Evolutionary conservation across 2,329 filamentous ascomycete genomes (phyloP), one percentile per base, ranked within the genome.

Genomic region (Ceratocystis destructans): DNA sequence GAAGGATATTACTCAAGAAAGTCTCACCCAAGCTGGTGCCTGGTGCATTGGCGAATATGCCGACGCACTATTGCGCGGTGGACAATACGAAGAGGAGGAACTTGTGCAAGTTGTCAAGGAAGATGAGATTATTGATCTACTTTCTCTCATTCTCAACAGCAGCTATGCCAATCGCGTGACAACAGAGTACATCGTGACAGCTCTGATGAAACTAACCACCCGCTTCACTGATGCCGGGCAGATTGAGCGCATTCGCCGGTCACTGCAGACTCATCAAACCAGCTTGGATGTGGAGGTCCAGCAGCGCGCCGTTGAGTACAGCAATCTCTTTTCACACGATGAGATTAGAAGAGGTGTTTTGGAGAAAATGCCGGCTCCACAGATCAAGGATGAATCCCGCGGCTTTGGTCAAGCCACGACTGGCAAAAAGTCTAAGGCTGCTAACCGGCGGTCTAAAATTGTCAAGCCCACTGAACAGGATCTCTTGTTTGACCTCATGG

Each of bases 11-110:
- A 96, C 93, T 1, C 94, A 99, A 74, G 95, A 99, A 76, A 95
- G 91, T 70, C 78, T 99, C 69, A 96, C 91, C 7, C 83, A 97
- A 69, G 91, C 93, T 62, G 94, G 90, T 46, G 88, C 94, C 5
- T 99, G 94, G 94, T 95, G 94, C 65, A 96, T 99, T 74, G 94
- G 95, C 73, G 94, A 99, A 77, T 99, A 92, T 73, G 93, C 90
- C 12, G 94, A 99, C 75, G 84, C 88, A 22, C 80, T 99, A n/a
- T 80, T 99, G 45, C 84, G 84, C 68, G 92, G 92, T 45, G 92
- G 92, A 0, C 88, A 94, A 72, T 96, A 95, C 71, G 93, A 97
- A 75, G 65, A 59, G 22, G 92, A 96, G 73, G 93, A 96, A 72
- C 79, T 96, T 37, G 90, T 96, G 12, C 78, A 81, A 69, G 80